Conservation (phyloP, 2,329 filamentous ascomycete species). For the Aspergillus clavatus region DNA sequence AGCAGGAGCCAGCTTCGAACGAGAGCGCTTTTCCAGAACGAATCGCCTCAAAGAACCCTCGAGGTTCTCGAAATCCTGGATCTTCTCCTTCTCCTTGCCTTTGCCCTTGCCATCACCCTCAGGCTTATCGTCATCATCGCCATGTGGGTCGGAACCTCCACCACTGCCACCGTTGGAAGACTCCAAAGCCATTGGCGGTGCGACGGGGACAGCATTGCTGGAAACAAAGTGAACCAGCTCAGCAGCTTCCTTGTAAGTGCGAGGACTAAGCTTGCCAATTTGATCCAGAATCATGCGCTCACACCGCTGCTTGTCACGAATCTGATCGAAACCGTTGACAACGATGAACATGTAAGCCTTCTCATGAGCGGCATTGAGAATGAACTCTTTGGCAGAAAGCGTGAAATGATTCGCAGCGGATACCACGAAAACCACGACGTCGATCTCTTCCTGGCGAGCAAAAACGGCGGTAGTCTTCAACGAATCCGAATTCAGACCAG, state of each 20-base stretch:
- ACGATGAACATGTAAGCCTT: conserved; percentile 99
- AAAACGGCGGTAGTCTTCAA: conserved; percentile 97
- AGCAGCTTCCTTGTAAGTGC: conserved; percentile 83
- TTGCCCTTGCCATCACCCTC: conserved; percentile 67
- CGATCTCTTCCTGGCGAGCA: conserved; percentile 94
- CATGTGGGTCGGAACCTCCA: conserved; percentile 46
- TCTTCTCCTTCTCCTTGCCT: conserved; percentile 82
- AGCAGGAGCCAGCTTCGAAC: conserved; percentile 91
- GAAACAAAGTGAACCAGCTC: conserved; percentile 98
- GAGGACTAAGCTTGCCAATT: conserved; percentile 78
- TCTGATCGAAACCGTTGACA: conserved; percentile 94
- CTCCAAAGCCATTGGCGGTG: conserved; percentile 52
- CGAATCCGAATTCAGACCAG: conserved; percentile 91
- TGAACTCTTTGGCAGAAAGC: conserved; percentile 94
- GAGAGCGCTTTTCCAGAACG: conserved; percentile 89
- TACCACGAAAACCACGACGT: conserved; percentile 97
- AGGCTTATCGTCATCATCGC: conserved; percentile 52
- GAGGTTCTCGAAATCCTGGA: conserved; percentile 82
- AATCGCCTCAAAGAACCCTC: conserved; percentile 87
- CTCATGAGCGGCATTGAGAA: conserved; percentile 88
- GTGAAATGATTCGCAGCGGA: conserved; percentile 98
- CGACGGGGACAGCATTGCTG: conserved; percentile 85
- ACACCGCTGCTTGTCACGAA: conserved; percentile 84
- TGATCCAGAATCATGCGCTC: conserved; percentile 92
- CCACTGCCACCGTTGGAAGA: conserved; percentile 48